These are phyloP conservation scores for Paramarasmius palmivorus DNA, from an alignment of 1,284 basidiomycete species.

Conservation along the genomic window DNA sequence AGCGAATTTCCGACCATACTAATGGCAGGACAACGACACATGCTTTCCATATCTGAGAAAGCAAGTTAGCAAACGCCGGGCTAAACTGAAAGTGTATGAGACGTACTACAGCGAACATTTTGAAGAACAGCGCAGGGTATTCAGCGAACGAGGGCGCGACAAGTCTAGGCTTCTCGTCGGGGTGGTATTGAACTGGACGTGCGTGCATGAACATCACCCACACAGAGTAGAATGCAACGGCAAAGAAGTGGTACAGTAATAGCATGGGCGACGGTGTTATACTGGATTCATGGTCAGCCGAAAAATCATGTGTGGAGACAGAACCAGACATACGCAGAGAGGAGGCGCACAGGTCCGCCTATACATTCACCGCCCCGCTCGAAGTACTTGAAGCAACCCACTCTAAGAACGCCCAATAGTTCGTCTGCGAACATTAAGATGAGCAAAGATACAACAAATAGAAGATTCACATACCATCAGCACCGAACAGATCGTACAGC, in stretches of 20 bases:
- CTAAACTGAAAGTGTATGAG: neutral
- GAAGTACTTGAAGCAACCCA: constrained; percentile 98
- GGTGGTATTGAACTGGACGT: constrained; percentile 28
- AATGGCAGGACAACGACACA: constrained; percentile 85
- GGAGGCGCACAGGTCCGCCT: constrained; percentile 84
- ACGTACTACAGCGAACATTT: constrained; percentile 57
- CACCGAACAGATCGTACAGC: constrained; percentile 89
- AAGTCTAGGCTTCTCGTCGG: constrained; percentile 18
- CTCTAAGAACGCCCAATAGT: constrained; percentile 80
- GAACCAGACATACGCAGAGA: constrained; percentile 66
- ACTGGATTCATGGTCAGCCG: neutral
- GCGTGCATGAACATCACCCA: constrained; percentile 83
- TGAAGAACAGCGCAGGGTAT: constrained; percentile 44
- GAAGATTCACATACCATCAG: constrained; percentile 62
- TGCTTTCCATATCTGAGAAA: constrained; percentile 79
- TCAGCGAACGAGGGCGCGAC: constrained; percentile 34
- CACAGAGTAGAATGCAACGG: constrained; percentile 92
- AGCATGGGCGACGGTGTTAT: constrained; percentile 77
- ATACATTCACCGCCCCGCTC: constrained; percentile 91
- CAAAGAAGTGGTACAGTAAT: constrained; percentile 92
- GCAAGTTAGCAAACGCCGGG: constrained; percentile 14
- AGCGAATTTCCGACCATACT: constrained; percentile 80
- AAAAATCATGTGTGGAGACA: neutral
- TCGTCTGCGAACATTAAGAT: constrained; percentile 49
- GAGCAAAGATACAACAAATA: neutral